Evolutionary conservation across 495 filamentous ascomycete species (phyloP).

Genomic region (Aspergillus campestris): DNA sequence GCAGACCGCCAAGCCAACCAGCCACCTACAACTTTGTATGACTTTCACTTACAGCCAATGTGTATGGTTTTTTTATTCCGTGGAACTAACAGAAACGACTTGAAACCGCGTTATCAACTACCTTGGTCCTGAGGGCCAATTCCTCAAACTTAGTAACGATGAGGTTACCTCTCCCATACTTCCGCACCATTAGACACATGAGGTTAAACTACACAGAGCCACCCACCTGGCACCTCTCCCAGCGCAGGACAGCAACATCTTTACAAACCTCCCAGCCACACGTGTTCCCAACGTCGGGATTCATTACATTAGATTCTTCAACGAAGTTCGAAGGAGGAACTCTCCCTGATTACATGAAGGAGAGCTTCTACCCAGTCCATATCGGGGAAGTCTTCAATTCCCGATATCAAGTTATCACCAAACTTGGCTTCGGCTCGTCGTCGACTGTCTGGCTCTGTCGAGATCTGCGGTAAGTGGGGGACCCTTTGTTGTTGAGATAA

Average conservation of each 20-base stretch:
- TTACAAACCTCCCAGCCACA: slow-evolving; percentile 5
- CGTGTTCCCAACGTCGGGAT: slow-evolving; percentile 11
- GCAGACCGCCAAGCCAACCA: too few relatives aligned
- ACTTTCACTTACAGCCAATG: too few relatives aligned
- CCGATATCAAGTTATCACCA: slow-evolving; percentile 33
- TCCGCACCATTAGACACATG: too few relatives aligned
- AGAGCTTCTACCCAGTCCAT: slow-evolving; percentile 36
- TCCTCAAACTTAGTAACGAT: too few relatives aligned
- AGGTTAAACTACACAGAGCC: background rate
- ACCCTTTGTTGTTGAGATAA: too few relatives aligned
- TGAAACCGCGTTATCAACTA: too few relatives aligned
- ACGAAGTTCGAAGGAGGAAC: slow-evolving; percentile 33
- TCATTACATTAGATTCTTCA: slow-evolving; percentile 4
- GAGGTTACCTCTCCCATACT: too few relatives aligned
- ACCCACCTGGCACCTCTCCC: background rate
- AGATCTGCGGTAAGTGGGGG: slow-evolving; percentile 30
- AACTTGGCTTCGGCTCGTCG: slow-evolving; percentile 38
- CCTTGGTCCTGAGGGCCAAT: too few relatives aligned
- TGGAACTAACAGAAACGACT: too few relatives aligned
- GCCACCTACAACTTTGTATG: too few relatives aligned
- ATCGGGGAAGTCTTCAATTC: slow-evolving; percentile 35
- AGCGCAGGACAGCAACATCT: slow-evolving; percentile 1
- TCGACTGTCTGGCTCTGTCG: slow-evolving; percentile 46
- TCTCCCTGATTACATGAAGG: slow-evolving; percentile 28
- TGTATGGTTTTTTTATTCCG: too few relatives aligned